These are phyloP conservation scores for Verticillium nonalfalfae DNA, from an alignment of 2,329 filamentous ascomycete genomes.

Conservation along the genomic window DNA sequence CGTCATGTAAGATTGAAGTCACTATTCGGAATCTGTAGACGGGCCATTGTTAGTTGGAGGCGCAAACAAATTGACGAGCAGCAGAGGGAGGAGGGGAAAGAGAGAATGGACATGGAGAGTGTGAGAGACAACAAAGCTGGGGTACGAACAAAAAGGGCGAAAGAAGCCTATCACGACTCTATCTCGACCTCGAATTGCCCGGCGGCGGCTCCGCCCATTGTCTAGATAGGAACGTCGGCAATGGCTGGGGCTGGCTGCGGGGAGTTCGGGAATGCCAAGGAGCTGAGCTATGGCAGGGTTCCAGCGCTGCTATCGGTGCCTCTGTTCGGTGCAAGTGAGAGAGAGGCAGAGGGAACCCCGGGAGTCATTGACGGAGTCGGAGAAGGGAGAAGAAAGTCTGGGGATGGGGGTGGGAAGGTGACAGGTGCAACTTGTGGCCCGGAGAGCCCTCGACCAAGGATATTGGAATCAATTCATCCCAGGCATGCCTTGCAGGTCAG, in stretches of 20 bases:
- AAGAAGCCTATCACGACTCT: not conserved
- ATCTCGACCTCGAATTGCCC: not conserved
- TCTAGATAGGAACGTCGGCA: not conserved
- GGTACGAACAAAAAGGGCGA: not conserved
- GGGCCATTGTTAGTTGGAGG: not conserved
- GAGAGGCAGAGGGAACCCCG: not conserved
- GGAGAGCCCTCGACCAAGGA: not conserved
- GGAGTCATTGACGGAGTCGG: not conserved
- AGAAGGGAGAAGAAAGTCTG: not conserved
- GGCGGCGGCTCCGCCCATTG: not conserved
- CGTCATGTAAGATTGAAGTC: not conserved
- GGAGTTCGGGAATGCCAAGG: not conserved
- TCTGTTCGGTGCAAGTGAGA: not conserved
- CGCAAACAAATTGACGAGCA: not conserved
- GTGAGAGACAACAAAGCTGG: not conserved
- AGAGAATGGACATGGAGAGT: not conserved
- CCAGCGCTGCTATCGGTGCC: not conserved
- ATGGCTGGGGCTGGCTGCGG: not conserved
- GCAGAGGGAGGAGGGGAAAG: not conserved
- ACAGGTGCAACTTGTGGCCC: not conserved
- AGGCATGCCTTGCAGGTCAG: not conserved
- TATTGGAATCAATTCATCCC: not conserved
- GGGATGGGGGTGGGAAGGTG: not conserved
- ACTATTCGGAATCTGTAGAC: not conserved
- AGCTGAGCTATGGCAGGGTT: not conserved